Conservation (phyloP, 495 filamentous ascomycete genomes). For the Usnea hakonensis region DNA sequence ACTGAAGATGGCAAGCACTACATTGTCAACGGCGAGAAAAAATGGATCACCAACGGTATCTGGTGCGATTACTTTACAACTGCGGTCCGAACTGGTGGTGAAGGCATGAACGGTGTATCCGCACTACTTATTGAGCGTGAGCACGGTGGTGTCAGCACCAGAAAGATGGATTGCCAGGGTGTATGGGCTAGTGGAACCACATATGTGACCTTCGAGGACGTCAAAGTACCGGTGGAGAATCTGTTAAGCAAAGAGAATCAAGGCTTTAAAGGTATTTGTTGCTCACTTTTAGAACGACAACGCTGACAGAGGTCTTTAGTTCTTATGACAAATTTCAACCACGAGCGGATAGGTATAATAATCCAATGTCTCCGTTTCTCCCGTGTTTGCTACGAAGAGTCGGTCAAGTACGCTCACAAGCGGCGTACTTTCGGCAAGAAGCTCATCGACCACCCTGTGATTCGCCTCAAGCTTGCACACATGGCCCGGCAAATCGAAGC, state of each 20-base stretch:
- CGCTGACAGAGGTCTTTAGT: conserved; percentile 37
- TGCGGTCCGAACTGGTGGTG: conserved; percentile 78
- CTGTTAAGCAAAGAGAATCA: conserved; percentile 95
- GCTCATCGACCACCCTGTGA: conserved; percentile 93
- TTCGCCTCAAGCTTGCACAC: conserved; percentile 92
- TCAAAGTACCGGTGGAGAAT: conserved; percentile 97
- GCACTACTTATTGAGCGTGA: conserved; percentile 83
- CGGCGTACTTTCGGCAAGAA: conserved; percentile 91
- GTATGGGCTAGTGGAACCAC: conserved; percentile 93
- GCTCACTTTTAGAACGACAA: conserved; percentile 4
- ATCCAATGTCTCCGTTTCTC: conserved; percentile 95
- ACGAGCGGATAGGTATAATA: conserved; percentile 96
- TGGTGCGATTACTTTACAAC: conserved; percentile 97
- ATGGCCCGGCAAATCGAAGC: conserved; percentile 98
- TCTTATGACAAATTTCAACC: conserved; percentile 99
- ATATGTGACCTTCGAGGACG: conserved; percentile 96
- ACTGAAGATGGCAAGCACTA: conserved; percentile 93
- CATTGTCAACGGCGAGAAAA: conserved; percentile 99
- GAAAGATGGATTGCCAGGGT: conserved; percentile 97
- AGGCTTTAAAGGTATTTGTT: conserved; percentile 69
- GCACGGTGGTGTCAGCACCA: conserved; percentile 74
- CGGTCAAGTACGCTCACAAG: conserved; percentile 94
- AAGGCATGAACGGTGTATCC: conserved; percentile 84
- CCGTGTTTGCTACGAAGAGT: conserved; percentile 94
- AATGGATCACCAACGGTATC: conserved; percentile 98